Conservation (phyloP, 2,329 filamentous ascomycete species). For the Alternaria hordeiaustralica region DNA sequence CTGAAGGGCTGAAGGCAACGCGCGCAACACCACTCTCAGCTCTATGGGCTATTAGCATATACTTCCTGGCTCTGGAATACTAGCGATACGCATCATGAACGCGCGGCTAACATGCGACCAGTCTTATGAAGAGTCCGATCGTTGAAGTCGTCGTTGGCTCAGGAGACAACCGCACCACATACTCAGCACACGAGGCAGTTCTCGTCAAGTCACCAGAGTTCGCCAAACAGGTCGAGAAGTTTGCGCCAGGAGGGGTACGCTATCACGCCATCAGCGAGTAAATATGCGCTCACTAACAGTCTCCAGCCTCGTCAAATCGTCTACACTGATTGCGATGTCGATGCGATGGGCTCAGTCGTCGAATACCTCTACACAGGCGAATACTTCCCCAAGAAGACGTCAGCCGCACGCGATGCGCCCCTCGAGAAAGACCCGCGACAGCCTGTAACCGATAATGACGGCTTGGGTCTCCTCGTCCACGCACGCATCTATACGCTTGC, state of each 20-base stretch:
- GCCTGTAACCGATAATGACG: constrained; percentile 75
- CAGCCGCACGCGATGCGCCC: constrained; percentile 67
- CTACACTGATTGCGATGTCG: constrained; percentile 70
- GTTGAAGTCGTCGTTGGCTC: constrained; percentile 55
- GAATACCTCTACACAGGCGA: constrained; percentile 86
- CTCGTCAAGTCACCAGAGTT: constrained; percentile 79
- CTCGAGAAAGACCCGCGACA: constrained; percentile 73
- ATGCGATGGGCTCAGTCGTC: constrained; percentile 78
- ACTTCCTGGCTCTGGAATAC: neutral
- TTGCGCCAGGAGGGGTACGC: constrained; percentile 68
- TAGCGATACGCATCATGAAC: neutral
- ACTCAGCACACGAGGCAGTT: constrained; percentile 82
- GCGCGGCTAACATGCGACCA: constrained; percentile 29
- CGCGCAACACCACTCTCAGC: neutral
- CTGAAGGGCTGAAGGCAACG: neutral
- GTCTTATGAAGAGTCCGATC: constrained; percentile 57
- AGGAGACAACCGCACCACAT: constrained; percentile 64
- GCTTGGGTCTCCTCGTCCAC: constrained; percentile 84
- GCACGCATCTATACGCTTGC: constrained; percentile 89
- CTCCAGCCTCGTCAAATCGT: constrained; percentile 69
- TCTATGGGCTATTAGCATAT: neutral
- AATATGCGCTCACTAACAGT: neutral
- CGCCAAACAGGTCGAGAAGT: constrained; percentile 65
- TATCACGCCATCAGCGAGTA: no score
- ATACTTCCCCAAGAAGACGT: constrained; percentile 74